These are phyloP conservation scores for Penicillium sp. DNA, from an alignment of 2,329 filamentous ascomycete genomes.

Conservation along the genomic window DNA sequence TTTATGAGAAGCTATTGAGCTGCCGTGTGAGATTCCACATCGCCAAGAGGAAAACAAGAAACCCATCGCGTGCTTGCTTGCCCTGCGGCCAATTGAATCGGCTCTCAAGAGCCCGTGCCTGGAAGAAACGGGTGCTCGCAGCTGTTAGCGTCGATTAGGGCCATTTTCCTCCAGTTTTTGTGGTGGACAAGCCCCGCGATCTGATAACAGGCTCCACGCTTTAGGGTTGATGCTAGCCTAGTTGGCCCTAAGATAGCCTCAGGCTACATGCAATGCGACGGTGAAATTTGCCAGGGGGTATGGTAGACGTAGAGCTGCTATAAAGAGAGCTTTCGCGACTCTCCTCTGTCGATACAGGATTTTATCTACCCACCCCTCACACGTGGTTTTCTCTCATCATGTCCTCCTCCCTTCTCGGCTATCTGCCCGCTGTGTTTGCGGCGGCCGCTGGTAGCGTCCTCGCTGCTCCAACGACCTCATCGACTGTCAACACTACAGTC, in stretches of 20 bases:
- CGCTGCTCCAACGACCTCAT: neutral
- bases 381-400: neutral
- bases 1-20: no score
- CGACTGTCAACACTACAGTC: constrained; percentile 44
- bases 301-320: neutral
- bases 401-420: neutral
- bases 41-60: neutral
- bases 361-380: neutral
- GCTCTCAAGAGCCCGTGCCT: neutral
- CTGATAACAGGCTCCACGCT: no score
- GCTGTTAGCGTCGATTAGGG: neutral
- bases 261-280: neutral
- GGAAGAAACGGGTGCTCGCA: neutral
- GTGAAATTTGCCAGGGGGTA: neutral
- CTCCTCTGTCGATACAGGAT: neutral
- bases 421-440: neutral
- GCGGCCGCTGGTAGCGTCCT: constrained; percentile 2
- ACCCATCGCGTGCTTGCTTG: neutral
- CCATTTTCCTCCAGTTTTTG: no score
- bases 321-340: neutral
- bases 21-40: no score
- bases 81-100: neutral
- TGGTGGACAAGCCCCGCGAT: no score
- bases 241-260: no score
- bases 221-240: no score